Evolutionary conservation across 2,329 filamentous ascomycete species (phyloP).

Genomic region (Geoglossum cookeanum): DNA sequence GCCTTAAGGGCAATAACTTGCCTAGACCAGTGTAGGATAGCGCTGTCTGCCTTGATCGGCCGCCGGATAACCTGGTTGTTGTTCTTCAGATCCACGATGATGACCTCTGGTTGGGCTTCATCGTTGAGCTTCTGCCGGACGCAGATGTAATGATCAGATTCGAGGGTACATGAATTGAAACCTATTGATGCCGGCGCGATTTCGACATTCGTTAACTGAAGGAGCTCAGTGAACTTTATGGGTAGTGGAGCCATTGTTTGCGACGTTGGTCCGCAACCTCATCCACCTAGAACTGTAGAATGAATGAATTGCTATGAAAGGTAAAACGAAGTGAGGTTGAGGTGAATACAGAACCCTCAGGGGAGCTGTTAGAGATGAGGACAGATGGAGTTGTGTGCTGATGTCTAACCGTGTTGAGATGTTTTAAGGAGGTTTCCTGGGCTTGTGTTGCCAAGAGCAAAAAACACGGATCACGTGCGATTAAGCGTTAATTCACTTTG

Average conservation of each 20-base stretch:
- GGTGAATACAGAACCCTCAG: neutral
- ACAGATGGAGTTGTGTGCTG: neutral
- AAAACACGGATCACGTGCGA: too few relatives aligned
- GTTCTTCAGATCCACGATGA: slow-evolving; percentile 96
- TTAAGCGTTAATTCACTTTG: too few relatives aligned
- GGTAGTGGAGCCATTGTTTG: slow-evolving; percentile 47
- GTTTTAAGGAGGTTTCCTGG: slow-evolving; percentile 2
- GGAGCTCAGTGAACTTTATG: slow-evolving; percentile 84
- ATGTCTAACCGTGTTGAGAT: neutral
- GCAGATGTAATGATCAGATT: slow-evolving; percentile 93
- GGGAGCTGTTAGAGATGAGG: neutral
- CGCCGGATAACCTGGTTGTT: slow-evolving; percentile 86
- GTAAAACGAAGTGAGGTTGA: neutral
- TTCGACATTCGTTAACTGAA: slow-evolving; percentile 42
- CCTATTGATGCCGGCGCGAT: slow-evolving; percentile 49
- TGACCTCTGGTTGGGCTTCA: slow-evolving; percentile 71
- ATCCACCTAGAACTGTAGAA: slow-evolving; percentile 1
- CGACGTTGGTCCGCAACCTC: slow-evolving; percentile 1
- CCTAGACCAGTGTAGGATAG: slow-evolving; percentile 96
- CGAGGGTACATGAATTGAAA: slow-evolving; percentile 85
- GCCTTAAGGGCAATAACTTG: slow-evolving; percentile 96
- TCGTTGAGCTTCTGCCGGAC: slow-evolving; percentile 86
- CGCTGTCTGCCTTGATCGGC: slow-evolving; percentile 97
- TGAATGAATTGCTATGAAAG: slow-evolving; percentile 1
- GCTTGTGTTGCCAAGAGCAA: neutral